Conservation (phyloP, 805 yeast genomes). For the Teunomyces stri region DNA sequence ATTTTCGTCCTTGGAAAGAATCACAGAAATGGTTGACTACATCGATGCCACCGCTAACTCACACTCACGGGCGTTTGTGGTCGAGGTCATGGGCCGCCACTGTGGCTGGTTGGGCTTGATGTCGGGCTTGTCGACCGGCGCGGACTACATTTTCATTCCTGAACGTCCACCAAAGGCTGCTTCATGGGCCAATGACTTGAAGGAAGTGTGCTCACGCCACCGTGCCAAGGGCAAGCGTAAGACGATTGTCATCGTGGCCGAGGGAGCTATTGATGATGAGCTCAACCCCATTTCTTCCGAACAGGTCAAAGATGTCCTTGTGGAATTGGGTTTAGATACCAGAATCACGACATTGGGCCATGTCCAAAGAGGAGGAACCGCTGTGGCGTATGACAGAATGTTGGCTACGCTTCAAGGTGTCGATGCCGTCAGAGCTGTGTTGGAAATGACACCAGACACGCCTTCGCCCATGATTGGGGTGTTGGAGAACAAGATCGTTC, state of each 20-base stretch:
- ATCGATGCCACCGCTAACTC: constrained; percentile 83
- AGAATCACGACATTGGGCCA: constrained; percentile 77
- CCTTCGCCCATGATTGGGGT: constrained; percentile 80
- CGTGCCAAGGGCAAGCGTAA: constrained; percentile 71
- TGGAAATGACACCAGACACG: constrained; percentile 64
- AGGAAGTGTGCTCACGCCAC: constrained; percentile 61
- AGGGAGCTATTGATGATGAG: constrained; percentile 75
- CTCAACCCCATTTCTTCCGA: constrained; percentile 64
- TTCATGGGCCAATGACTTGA: constrained; percentile 68
- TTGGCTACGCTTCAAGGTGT: constrained; percentile 80
- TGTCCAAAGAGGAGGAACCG: constrained; percentile 82
- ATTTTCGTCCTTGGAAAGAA: constrained; percentile 72
- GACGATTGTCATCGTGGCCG: constrained; percentile 78
- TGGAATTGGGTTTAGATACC: constrained; percentile 69
- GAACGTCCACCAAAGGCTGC: constrained; percentile 67
- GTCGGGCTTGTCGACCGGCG: constrained; percentile 79
- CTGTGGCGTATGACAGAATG: constrained; percentile 70
- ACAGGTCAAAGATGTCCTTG: constrained; percentile 64
- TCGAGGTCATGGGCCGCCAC: constrained; percentile 88
- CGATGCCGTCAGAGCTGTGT: constrained; percentile 73
- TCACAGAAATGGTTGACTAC: constrained; percentile 72
- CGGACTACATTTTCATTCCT: constrained; percentile 78
- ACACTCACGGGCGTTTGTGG: constrained; percentile 79
- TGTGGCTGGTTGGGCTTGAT: constrained; percentile 86
- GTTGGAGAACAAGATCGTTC: constrained; percentile 65